These are phyloP conservation scores for Panaeolus papilionaceus DNA, from an alignment of 768 basidiomycete species.

Conservation along the genomic window DNA sequence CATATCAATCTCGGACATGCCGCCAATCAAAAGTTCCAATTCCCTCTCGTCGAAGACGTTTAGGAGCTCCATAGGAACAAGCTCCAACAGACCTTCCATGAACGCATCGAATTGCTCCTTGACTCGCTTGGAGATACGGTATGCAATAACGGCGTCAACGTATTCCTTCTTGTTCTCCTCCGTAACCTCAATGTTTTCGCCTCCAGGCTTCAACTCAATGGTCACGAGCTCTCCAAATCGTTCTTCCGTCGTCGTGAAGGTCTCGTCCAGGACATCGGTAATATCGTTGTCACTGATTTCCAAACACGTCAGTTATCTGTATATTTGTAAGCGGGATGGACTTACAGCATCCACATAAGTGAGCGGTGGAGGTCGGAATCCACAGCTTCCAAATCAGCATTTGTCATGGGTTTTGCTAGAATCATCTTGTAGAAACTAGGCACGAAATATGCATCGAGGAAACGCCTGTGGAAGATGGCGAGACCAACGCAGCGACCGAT, in stretches of 20 bases:
- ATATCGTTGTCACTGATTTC: constrained; percentile 72
- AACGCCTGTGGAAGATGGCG: constrained; percentile 79
- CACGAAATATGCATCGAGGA: constrained; percentile 83
- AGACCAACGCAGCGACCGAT: constrained; percentile 77
- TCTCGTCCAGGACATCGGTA: constrained; percentile 75
- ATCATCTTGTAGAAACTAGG: constrained; percentile 85
- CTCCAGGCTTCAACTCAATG: constrained; percentile 69
- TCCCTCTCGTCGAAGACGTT: constrained; percentile 93
- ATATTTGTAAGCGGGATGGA: constrained; percentile 1
- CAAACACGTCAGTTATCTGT: constrained; percentile 13
- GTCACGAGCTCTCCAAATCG: constrained; percentile 76
- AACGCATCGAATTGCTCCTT: constrained; percentile 87
- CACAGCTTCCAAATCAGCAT: constrained; percentile 73
- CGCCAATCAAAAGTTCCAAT: constrained; percentile 87
- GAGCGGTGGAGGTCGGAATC: constrained; percentile 75
- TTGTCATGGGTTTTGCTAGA: constrained; percentile 59
- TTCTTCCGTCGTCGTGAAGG: constrained; percentile 74
- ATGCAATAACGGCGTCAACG: constrained; percentile 78
- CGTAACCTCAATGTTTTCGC: constrained; percentile 66
- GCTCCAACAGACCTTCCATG: constrained; percentile 84
- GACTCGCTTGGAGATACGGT: constrained; percentile 83
- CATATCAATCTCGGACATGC: constrained; percentile 93
- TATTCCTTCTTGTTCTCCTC: constrained; percentile 83
- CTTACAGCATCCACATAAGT: constrained; percentile 78
- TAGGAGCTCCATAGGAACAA: constrained; percentile 84